Evolutionary conservation across 345 rosid genomes (phyloP).

Genomic region (Populus nigra): DNA sequence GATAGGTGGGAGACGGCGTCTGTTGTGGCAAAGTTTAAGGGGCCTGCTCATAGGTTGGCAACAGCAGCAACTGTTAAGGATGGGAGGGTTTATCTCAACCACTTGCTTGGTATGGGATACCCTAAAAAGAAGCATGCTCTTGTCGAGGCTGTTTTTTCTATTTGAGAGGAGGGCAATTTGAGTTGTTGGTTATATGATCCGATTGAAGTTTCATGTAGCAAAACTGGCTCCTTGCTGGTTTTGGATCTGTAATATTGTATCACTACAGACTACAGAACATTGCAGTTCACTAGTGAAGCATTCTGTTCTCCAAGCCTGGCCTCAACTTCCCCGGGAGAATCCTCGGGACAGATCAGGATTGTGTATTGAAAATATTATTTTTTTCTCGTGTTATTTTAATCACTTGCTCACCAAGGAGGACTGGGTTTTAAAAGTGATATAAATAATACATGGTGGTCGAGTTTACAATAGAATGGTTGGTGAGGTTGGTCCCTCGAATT

Average conservation of each 20-base stretch:
- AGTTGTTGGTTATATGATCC: too few species aligned
- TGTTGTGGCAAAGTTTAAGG: slow-evolving; percentile 55
- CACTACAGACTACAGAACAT: not conserved
- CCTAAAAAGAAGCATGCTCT: slow-evolving; percentile 77
- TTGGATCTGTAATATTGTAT: not conserved
- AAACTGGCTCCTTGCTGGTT: not conserved
- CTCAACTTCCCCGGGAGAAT: too few species aligned
- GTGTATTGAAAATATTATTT: too few species aligned
- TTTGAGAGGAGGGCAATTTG: not conserved
- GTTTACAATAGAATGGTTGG: too few species aligned
- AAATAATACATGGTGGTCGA: too few species aligned
- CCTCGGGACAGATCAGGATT: too few species aligned
- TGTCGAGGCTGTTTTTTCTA: slow-evolving; percentile 70
- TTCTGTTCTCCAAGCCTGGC: too few species aligned
- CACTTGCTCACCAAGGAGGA: too few species aligned
- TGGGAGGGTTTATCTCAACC: slow-evolving; percentile 72
- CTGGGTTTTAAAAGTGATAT: too few species aligned
- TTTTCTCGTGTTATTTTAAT: too few species aligned
- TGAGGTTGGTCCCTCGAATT: too few species aligned
- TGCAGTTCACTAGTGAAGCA: too few species aligned
- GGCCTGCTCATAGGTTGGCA: slow-evolving; percentile 67
- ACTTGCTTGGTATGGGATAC: slow-evolving; percentile 73
- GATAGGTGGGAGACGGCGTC: slow-evolving; percentile 86
- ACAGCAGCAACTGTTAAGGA: slow-evolving; percentile 82
- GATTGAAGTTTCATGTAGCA: not conserved